Evolutionary conservation across 2,329 filamentous ascomycete species (phyloP).

Genomic region (Diaporthe destruens): DNA sequence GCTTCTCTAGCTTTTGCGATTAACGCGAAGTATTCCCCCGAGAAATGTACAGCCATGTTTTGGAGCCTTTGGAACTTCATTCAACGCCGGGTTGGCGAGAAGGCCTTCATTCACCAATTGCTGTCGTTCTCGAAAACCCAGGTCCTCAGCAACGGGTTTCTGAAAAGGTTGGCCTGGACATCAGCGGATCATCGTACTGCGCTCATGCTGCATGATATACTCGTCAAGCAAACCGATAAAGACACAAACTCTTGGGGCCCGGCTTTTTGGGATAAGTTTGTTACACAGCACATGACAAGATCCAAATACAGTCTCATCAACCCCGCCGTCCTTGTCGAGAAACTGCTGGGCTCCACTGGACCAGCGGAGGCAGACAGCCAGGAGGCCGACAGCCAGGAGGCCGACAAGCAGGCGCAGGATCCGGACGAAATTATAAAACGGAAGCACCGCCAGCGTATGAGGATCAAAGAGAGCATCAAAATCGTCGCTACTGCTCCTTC

Average conservation of each 20-base stretch:
- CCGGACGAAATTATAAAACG: background rate
- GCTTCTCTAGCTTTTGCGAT: constrained; percentile 47
- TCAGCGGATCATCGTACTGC: constrained; percentile 43
- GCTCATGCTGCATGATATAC: constrained; percentile 44
- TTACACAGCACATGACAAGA: constrained; percentile 21
- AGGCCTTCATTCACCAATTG: constrained; percentile 43
- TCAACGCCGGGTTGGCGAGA: constrained; percentile 37
- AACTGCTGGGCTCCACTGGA: constrained; percentile 25
- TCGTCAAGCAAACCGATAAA: constrained; percentile 21
- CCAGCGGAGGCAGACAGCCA: constrained; percentile 11
- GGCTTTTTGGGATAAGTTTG: constrained; percentile 45
- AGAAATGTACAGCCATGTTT: constrained; percentile 39
- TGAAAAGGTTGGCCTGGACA: constrained; percentile 45
- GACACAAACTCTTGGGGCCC: constrained; percentile 41
- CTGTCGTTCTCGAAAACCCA: constrained; percentile 42
- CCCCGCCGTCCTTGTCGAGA: constrained; percentile 23
- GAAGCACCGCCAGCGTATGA: constrained; percentile 19
- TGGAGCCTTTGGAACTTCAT: constrained; percentile 45
- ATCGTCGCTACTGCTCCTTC: constrained; percentile 5
- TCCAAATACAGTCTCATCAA: constrained; percentile 30
- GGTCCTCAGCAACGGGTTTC: constrained; percentile 30
- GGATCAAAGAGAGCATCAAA: constrained; percentile 33
- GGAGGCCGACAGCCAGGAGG: background rate
- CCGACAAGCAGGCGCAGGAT: background rate
- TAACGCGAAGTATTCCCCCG: constrained; percentile 27